Evolutionary conservation across 257 asterid species (phyloP).

Genomic region (Lycium ferocissimum): DNA sequence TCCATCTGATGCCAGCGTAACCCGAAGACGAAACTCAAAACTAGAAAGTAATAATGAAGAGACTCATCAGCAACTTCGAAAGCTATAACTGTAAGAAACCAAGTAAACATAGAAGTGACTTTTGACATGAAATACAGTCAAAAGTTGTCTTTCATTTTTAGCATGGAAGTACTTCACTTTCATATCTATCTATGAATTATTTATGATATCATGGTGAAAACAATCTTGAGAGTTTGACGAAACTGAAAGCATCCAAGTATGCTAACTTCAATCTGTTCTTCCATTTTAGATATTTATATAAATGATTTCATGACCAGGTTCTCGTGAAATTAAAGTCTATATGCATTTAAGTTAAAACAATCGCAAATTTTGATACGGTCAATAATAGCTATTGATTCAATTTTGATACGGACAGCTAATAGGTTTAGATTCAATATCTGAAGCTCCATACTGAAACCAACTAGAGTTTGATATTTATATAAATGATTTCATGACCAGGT

Average conservation of each 20-base stretch:
- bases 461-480: too few species aligned
- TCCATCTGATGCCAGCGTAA: constrained; percentile 76
- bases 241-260: neutral
- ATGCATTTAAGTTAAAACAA: constrained; percentile 7
- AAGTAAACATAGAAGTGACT: neutral
- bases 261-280: neutral
- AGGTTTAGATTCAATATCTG: too few species aligned
- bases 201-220: neutral
- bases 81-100: constrained; percentile 9
- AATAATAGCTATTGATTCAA: too few species aligned
- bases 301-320: neutral
- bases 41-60: constrained; percentile 45
- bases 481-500: neutral
- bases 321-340: neutral
- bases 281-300: neutral
- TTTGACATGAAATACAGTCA: constrained; percentile 18
- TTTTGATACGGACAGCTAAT: too few species aligned
- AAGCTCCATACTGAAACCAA: neutral
- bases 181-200: neutral
- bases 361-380: neutral
- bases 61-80: constrained; percentile 25
- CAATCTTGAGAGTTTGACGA: neutral
- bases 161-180: neutral
- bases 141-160: neutral
- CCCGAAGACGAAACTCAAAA: constrained; percentile 84